Conservation (phyloP, 2,329 filamentous ascomycete genomes). For the Chrysosphaeria jannelii region DNA sequence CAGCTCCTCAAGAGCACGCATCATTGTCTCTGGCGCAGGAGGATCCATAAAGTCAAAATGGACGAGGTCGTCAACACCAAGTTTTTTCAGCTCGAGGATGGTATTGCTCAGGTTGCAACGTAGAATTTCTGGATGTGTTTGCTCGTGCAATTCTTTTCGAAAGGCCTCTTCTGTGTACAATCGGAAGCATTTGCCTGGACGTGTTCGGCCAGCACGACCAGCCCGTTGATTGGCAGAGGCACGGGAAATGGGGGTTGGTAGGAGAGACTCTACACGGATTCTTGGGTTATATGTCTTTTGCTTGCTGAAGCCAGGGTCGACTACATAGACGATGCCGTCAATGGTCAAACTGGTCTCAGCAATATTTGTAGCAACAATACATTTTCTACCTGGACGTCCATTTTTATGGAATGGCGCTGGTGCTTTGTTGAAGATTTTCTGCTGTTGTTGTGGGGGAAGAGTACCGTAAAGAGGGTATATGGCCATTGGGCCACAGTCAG, state of each 20-base stretch:
- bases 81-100: slow-evolving; percentile 87
- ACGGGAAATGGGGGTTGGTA: slow-evolving; percentile 96
- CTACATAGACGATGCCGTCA: slow-evolving; percentile 94
- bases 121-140: slow-evolving; percentile 87
- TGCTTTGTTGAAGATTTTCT: slow-evolving; percentile 78
- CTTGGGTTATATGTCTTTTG: slow-evolving; percentile 98
- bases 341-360: slow-evolving; percentile 94
- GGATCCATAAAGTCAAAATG: slow-evolving; percentile 99
- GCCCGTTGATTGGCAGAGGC: slow-evolving; percentile 90
- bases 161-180: slow-evolving; percentile 87
- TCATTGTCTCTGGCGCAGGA: slow-evolving; percentile 88
- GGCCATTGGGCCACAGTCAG: slow-evolving; percentile 63
- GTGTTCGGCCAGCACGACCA: slow-evolving; percentile 95
- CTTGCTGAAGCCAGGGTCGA: slow-evolving; percentile 98
- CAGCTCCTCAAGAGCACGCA: slow-evolving; percentile 88
- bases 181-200: slow-evolving; percentile 93
- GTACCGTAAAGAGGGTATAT: slow-evolving; percentile 90
- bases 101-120: slow-evolving; percentile 86
- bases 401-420: slow-evolving; percentile 42
- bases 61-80: slow-evolving; percentile 80
- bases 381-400: slow-evolving; percentile 71
- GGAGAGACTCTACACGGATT: slow-evolving; percentile 78
- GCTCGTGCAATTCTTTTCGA: slow-evolving; percentile 92
- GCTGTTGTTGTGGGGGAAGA: slow-evolving; percentile 73
- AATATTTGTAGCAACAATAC: slow-evolving; percentile 89